Evolutionary conservation across 2,329 filamentous ascomycete genomes (phyloP).

Genomic region (Drechslerella dactyloides): DNA sequence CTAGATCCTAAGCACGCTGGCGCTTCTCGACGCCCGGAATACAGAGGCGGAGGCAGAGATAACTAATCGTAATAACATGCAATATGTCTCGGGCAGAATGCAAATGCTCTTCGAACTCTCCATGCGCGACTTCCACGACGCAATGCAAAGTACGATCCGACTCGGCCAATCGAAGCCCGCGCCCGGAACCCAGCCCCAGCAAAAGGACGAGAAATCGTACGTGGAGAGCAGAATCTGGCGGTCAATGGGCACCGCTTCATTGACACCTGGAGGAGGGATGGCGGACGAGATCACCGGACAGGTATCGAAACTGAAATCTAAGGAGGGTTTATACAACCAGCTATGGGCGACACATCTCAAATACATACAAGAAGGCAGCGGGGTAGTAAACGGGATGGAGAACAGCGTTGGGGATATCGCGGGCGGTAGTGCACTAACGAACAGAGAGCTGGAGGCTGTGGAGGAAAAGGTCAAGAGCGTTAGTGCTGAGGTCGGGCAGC

Average conservation of each 20-base stretch:
- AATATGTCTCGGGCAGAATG: conserved; percentile 48
- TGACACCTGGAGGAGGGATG: conserved; percentile 20
- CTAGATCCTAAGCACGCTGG: conserved; percentile 30
- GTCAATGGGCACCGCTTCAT: conserved; percentile 30
- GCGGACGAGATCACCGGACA: conserved; percentile 24
- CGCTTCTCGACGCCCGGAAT: conserved; percentile 37
- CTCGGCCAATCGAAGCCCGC: background rate
- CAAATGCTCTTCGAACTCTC: conserved; percentile 47
- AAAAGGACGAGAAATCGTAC: conserved; percentile 29
- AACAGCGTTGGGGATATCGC: conserved; percentile 23
- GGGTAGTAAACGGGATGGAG: conserved; percentile 24
- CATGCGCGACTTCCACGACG: conserved; percentile 40
- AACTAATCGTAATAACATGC: conserved; percentile 44
- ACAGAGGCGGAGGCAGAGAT: conserved; percentile 42
- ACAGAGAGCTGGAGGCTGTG: conserved; percentile 13
- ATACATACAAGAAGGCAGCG: conserved; percentile 36
- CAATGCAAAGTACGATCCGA: conserved; percentile 20
- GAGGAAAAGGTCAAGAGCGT: conserved; percentile 42
- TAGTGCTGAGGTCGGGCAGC: conserved; percentile 40
- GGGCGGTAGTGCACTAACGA: background rate
- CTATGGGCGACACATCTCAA: conserved; percentile 43
- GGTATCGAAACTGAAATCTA: conserved; percentile 20
- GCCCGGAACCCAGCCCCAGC: background rate
- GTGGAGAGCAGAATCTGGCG: conserved; percentile 41
- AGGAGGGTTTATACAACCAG: conserved; percentile 42